These are phyloP conservation scores for Fusarium sp. DNA, from an alignment of 2,329 filamentous ascomycete genomes.

Conservation along the genomic window DNA sequence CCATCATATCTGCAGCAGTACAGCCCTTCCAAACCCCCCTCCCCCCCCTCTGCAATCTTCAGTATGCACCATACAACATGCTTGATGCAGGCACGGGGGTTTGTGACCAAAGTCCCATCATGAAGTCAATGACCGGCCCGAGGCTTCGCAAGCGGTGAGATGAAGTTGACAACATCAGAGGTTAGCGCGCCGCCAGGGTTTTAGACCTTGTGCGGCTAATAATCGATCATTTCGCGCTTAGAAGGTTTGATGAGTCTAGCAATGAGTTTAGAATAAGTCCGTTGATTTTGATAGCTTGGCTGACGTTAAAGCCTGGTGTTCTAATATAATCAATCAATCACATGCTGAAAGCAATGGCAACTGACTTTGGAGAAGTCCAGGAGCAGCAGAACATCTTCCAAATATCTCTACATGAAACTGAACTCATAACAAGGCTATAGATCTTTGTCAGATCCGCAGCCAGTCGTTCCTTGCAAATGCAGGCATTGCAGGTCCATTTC, in stretches of 20 bases:
- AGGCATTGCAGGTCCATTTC: conserved; percentile 9
- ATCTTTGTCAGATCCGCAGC: conserved; percentile 35
- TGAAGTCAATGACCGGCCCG: conserved; percentile 11
- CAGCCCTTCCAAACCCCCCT: background rate
- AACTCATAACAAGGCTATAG: conserved; percentile 13
- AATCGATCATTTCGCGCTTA: conserved; percentile 23
- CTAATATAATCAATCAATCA: background rate
- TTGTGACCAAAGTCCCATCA: conserved; percentile 24
- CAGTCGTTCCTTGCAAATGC: conserved; percentile 22
- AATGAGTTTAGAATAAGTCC: conserved; percentile 5
- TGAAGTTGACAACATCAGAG: conserved; percentile 30
- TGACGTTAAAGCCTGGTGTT: background rate
- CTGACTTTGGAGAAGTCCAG: background rate
- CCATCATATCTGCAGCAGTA: background rate
- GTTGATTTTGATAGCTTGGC: conserved; percentile 3
- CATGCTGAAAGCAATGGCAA: background rate
- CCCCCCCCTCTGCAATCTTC: background rate
- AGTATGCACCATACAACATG: conserved; percentile 7
- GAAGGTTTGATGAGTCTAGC: conserved; percentile 16
- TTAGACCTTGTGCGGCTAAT: conserved; percentile 36
- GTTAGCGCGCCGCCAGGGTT: conserved; percentile 28
- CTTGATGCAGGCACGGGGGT: conserved; percentile 23
- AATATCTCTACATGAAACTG: background rate
- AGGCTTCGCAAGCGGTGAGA: conserved; percentile 36
- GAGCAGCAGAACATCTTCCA: background rate